Conservation (phyloP, 768 basidiomycete genomes). For the Leccinum olivaceopallidum region DNA sequence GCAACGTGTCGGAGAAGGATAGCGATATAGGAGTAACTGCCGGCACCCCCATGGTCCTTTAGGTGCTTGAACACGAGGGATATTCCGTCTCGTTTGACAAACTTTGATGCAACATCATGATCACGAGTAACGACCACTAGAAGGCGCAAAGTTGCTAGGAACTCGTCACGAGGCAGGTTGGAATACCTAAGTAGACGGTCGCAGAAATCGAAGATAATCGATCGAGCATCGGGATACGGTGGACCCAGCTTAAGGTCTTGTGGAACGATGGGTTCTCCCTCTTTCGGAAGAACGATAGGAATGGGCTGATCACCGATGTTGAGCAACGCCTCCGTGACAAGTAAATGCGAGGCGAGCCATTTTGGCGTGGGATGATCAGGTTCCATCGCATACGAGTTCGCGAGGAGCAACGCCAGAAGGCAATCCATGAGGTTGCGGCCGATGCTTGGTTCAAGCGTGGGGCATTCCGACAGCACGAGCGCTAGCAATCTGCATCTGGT, state of each 20-base stretch:
- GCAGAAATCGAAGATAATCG: constrained; percentile 74
- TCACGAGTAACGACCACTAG: constrained; percentile 85
- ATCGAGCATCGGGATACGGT: constrained; percentile 57
- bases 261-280: constrained; percentile 59
- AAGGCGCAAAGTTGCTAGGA: constrained; percentile 78
- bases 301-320: constrained; percentile 74
- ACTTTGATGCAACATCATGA: constrained; percentile 58
- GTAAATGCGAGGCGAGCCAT: constrained; percentile 86
- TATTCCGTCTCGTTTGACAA: constrained; percentile 70
- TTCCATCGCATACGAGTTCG: constrained; percentile 51
- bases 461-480: constrained; percentile 75
- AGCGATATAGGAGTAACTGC: constrained; percentile 80
- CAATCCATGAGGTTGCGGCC: constrained; percentile 66
- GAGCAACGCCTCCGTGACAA: constrained; percentile 84
- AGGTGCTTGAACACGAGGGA: constrained; percentile 65
- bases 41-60: constrained; percentile 53
- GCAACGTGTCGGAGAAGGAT: constrained; percentile 91
- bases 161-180: constrained; percentile 73
- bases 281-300: constrained; percentile 63
- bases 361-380: constrained; percentile 63
- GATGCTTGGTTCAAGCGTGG: constrained; percentile 54
- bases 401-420: constrained; percentile 65
- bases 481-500: constrained; percentile 87
- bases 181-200: constrained; percentile 66
- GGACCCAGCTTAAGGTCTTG: constrained; percentile 62